These are phyloP conservation scores for Brasenia schreberi DNA, from an alignment of 164 flowering plant species.

Conservation along the genomic window DNA sequence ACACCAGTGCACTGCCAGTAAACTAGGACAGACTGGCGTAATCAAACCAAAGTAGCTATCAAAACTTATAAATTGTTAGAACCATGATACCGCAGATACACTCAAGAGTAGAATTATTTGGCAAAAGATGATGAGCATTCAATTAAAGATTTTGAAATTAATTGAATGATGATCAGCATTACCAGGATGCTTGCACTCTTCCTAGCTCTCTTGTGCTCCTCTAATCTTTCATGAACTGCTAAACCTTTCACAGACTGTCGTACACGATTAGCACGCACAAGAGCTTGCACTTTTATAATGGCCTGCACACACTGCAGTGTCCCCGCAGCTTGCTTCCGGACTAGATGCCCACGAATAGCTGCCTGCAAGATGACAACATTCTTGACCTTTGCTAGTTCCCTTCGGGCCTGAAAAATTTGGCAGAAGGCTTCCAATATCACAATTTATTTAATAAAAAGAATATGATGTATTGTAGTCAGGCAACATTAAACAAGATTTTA, in stretches of 20 bases:
- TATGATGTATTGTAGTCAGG: background rate
- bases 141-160: no score
- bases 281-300: slow-evolving; percentile 79
- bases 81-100: no score
- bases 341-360: slow-evolving; percentile 85
- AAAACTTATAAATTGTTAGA: no score
- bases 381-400: slow-evolving; percentile 38
- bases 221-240: slow-evolving; percentile 13
- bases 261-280: slow-evolving; percentile 69
- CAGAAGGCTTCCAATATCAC: background rate
- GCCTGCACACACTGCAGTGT: slow-evolving; percentile 82
- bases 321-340: slow-evolving; percentile 75
- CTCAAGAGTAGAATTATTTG: no score
- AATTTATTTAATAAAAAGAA: background rate
- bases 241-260: slow-evolving; percentile 19
- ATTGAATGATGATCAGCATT: background rate
- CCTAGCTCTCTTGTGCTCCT: slow-evolving; percentile 4
- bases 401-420: slow-evolving; percentile 41
- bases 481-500: slow-evolving; percentile 15
- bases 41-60: no score
- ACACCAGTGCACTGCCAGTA: no score
- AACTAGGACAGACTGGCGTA: no score
- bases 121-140: no score
- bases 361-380: slow-evolving; percentile 80
- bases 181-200: background rate